Evolutionary conservation across 257 asterid species (phyloP), one percentile per base, ranked within the genome.

Genomic region (Dorcoceras hygrometricum): DNA sequence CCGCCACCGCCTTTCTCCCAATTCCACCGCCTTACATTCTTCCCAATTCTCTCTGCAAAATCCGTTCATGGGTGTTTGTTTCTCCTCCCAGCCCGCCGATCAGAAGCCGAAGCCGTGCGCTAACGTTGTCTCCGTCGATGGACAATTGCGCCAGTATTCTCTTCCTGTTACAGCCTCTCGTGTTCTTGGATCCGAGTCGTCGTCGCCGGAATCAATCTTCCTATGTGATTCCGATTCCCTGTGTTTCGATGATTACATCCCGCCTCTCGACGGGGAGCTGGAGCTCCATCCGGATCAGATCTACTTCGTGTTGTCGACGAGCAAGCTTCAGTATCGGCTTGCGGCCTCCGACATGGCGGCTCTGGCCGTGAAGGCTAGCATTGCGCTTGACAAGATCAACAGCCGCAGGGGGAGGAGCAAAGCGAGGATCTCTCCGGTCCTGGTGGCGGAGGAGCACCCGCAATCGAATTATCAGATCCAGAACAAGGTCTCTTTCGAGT

Each of bases 281-380:
- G 64, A 70, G 55, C 54, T 46, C 20, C 19, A 46, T 4, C 32
- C 80, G 5, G 63, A 68, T 23, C 86, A 81, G 72, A 81, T 81
- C 68, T 81, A 81, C 56, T 81, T 81, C 67, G 59, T 78, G 18
- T 56, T 81, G 11, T 79, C 83, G 8, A 14, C 24, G 12, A 50
- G 67, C 18, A 75, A 75, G 59, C 81, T 75, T 25, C 70, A 55
- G 12, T 75, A 77, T 65, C 70, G 63, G 19, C 55, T 81, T 1
- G 70, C 61, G 4, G 81, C 83, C 10, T 73, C 86, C 6, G 83
- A 81, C 18, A 81, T 81, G 86, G 86, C 81, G n/a, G 77, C 86
- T 9, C 67, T 78, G 4, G 83, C 86, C 29, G 77, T 81, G 6
- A 81, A 78, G 74, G 86, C 86, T 11, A 75, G 81, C 75, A 18